Conservation (phyloP, 2,329 filamentous ascomycete species). For the Aspergillus hortae region DNA sequence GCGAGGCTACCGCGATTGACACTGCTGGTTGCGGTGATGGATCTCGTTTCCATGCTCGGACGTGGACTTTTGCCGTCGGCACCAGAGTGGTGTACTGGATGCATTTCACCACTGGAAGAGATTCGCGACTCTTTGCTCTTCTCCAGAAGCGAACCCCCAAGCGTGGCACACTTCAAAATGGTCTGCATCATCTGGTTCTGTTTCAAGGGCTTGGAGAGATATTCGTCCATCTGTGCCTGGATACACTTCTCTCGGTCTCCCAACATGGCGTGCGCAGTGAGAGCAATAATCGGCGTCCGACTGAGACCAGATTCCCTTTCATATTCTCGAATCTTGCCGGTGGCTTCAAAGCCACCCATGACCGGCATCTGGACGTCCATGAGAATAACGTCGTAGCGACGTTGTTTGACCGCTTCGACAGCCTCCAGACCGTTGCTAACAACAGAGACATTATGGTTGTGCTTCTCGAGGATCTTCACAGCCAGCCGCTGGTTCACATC, state of each 20-base stretch:
- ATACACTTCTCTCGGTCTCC: conserved; percentile 98
- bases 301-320: conserved; percentile 76
- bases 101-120: conserved; percentile 38
- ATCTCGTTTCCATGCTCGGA: conserved; percentile 58
- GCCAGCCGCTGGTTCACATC: conserved; percentile 94
- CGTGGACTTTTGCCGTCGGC: conserved; percentile 44
- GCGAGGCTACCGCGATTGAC: conserved; percentile 54
- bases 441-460: conserved; percentile 67
- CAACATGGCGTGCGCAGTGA: conserved; percentile 98
- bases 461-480: conserved; percentile 95
- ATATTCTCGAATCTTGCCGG: conserved; percentile 92
- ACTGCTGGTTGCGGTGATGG: conserved; percentile 66
- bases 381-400: conserved; percentile 90
- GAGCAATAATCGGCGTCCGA: conserved; percentile 89
- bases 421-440: conserved; percentile 94
- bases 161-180: conserved; percentile 91
- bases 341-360: conserved; percentile 98
- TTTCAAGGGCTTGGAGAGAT: conserved; percentile 92
- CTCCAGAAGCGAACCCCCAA: conserved; percentile 55
- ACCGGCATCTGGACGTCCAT: conserved; percentile 99
- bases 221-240: conserved; percentile 98
- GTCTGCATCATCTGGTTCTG: conserved; percentile 98
- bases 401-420: conserved; percentile 85
- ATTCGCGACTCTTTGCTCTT: conserved; percentile 43
- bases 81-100: conserved; percentile 28